Conservation (phyloP, 768 basidiomycete genomes). For the Mrakia hoshinonis region DNA sequence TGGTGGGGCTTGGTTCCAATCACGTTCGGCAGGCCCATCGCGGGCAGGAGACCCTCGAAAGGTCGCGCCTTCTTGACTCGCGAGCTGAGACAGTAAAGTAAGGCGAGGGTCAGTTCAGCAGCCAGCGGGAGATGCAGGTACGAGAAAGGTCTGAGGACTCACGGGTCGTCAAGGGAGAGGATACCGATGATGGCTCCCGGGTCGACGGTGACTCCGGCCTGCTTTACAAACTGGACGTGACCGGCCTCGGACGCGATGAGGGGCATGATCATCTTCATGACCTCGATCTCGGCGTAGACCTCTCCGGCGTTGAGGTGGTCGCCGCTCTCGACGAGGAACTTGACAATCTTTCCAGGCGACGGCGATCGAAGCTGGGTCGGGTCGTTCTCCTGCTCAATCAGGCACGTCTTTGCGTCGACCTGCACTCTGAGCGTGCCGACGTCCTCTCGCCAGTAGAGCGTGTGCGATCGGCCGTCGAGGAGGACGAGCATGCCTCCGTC, state of each 20-base stretch:
- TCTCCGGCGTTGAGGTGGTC: slow-evolving; percentile 96
- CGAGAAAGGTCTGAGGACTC: slow-evolving; percentile 32
- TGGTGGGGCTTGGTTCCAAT: slow-evolving; percentile 86
- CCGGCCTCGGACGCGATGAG: slow-evolving; percentile 90
- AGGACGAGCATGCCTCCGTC: slow-evolving; percentile 89
- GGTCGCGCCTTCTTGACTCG: slow-evolving; percentile 98
- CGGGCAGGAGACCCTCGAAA: slow-evolving; percentile 84
- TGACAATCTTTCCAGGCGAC: slow-evolving; percentile 89
- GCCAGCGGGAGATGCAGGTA: neutral
- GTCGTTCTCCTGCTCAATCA: slow-evolving; percentile 99
- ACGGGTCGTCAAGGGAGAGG: slow-evolving; percentile 87
- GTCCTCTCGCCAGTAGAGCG: slow-evolving; percentile 96
- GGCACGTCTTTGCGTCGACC: slow-evolving; percentile 89
- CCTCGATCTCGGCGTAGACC: slow-evolving; percentile 94
- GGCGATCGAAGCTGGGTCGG: slow-evolving; percentile 94
- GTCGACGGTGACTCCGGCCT: slow-evolving; percentile 91
- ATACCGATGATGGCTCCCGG: slow-evolving; percentile 97
- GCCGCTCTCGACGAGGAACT: slow-evolving; percentile 90
- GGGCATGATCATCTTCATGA: slow-evolving; percentile 96
- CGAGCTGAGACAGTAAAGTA: neutral
- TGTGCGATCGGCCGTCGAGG: slow-evolving; percentile 89
- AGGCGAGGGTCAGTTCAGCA: neutral
- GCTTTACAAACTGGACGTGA: slow-evolving; percentile 75
- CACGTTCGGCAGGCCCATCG: slow-evolving; percentile 71
- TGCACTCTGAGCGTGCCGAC: slow-evolving; percentile 81